Conservation (phyloP, 2,329 filamentous ascomycete genomes). For the Botryotinia calthae region DNA sequence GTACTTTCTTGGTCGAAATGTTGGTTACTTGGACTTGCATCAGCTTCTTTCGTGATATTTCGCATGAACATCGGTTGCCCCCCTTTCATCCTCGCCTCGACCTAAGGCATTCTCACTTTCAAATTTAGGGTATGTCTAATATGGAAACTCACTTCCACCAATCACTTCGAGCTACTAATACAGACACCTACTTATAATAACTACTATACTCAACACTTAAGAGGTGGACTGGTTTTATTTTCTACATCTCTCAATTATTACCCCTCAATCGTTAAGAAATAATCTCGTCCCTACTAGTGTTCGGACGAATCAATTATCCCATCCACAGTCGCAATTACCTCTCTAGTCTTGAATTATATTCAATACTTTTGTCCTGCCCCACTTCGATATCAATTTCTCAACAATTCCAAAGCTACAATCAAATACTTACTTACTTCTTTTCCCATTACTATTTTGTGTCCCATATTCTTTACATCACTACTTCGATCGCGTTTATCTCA, state of each 20-base stretch:
- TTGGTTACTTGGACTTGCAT: neutral
- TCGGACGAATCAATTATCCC: neutral
- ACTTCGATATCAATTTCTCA: neutral
- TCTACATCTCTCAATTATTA: neutral
- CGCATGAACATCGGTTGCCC: neutral
- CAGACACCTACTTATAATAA: neutral
- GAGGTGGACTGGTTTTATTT: neutral
- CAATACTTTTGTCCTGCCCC: neutral
- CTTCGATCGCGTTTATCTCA: neutral
- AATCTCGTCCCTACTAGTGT: neutral
- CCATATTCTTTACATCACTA: neutral
- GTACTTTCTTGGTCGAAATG: neutral
- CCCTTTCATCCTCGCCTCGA: neutral
- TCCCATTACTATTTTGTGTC: neutral
- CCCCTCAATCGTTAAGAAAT: neutral
- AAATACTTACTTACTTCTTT: neutral
- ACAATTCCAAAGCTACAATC: neutral
- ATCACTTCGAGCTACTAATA: neutral
- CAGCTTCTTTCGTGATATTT: neutral
- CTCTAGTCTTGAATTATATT: neutral
- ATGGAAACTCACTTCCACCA: neutral
- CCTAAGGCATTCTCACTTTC: conserved; percentile 7
- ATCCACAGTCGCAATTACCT: conserved; percentile 4
- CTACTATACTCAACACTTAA: neutral
- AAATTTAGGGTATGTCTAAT: neutral